phyloP scores from a whole-genome alignment of 345 rosid species.

The Nephelium lappaceum region DNA sequence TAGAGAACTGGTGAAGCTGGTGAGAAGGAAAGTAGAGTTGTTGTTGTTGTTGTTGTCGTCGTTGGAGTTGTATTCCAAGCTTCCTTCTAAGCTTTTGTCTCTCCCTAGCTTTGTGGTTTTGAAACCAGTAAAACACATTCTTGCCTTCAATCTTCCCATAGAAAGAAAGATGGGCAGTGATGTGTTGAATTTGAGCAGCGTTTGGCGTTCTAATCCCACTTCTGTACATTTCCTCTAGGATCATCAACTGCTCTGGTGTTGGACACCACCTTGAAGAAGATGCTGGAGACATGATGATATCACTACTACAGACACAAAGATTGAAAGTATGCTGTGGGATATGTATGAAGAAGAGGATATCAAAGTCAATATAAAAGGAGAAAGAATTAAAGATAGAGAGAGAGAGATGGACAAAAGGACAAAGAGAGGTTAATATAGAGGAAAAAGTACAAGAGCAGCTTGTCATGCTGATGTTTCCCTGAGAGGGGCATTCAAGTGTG shows the following conservation, averaged over 20 bases:
- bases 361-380: neutral
- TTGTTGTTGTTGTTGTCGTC: slow-evolving; percentile 61
- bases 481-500: slow-evolving; percentile 46
- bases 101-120: slow-evolving; percentile 97
- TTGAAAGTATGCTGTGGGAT: neutral
- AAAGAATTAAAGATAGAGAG: slow-evolving; percentile 18
- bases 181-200: slow-evolving; percentile 82
- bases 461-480: slow-evolving; percentile 56
- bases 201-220: slow-evolving; percentile 80
- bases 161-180: slow-evolving; percentile 73
- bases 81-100: slow-evolving; percentile 81
- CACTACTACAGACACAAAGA: neutral
- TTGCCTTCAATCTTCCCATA: slow-evolving; percentile 90
- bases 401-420: slow-evolving; percentile 23
- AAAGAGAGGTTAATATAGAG: slow-evolving; percentile 28
- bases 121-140: slow-evolving; percentile 97
- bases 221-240: slow-evolving; percentile 83
- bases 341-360: neutral
- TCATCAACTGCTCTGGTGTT: slow-evolving; percentile 93
- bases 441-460: slow-evolving; percentile 25
- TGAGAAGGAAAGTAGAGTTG: slow-evolving; percentile 29
- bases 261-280: slow-evolving; percentile 94
- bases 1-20: slow-evolving; percentile 9
- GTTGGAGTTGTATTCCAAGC: slow-evolving; percentile 68
- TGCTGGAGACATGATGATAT: slow-evolving; percentile 56